Percentiles rank a stretch among this genome's conserved stretches.
Evolutionary conservation across 768 basidiomycete genomes (phyloP).

Genomic region (Dioszegia crocea): DNA sequence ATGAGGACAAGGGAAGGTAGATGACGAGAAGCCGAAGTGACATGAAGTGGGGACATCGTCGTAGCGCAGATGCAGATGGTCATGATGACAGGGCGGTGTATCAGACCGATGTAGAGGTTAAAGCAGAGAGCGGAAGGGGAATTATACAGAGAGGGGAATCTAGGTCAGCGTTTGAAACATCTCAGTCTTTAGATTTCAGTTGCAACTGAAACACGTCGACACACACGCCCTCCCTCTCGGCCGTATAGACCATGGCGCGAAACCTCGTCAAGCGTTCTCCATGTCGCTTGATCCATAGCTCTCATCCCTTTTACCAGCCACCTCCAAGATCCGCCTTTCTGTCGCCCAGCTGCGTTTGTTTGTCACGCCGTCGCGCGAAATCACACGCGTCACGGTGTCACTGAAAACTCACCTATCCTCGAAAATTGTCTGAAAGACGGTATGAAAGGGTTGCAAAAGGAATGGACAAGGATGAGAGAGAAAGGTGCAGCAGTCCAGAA

Average conservation of each 20-base stretch:
- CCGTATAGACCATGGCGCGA: background rate
- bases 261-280: background rate
- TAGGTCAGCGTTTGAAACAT: slow-evolving; percentile 13
- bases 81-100: background rate
- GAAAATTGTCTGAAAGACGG: background rate
- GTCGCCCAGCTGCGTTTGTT: background rate
- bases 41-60: background rate
- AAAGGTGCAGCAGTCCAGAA: background rate
- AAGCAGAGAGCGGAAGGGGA: background rate
- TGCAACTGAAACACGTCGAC: background rate
- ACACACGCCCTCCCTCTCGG: background rate
- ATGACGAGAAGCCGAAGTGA: background rate
- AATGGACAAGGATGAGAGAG: background rate
- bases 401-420: slow-evolving; percentile 6
- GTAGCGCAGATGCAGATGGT: background rate
- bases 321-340: background rate
- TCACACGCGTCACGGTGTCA: background rate
- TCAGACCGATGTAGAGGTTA: background rate
- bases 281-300: too few species aligned
- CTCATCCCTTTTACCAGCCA: too few species aligned
- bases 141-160: background rate
- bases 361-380: background rate
- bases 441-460: background rate
- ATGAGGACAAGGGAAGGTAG: background rate
- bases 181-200: background rate